These are phyloP conservation scores for Gaertneriomyces semiglobifer DNA, from an alignment of 192 early-diverging fungal genomes.

Conservation along the genomic window DNA sequence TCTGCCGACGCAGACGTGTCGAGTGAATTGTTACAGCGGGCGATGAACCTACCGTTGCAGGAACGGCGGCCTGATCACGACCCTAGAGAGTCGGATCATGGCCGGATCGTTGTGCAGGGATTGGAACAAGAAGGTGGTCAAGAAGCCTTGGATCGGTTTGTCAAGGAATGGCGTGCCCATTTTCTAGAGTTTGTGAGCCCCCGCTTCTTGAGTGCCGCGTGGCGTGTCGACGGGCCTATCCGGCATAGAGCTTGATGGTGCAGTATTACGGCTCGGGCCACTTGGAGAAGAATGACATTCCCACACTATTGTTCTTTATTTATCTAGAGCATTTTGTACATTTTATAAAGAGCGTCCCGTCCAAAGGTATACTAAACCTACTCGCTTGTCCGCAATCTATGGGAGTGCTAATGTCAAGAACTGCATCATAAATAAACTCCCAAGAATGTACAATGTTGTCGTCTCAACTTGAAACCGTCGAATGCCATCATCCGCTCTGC, in stretches of 20 bases:
- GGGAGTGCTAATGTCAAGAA: too few species aligned
- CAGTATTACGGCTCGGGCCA: too few species aligned
- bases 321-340: too few species aligned
- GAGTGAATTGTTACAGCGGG: conserved; percentile 2
- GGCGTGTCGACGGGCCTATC: conserved; percentile 20
- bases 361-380: too few species aligned
- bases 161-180: conserved; percentile 16
- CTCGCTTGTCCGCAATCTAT: too few species aligned
- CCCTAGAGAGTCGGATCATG: conserved; percentile 8
- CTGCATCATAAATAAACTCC: too few species aligned
- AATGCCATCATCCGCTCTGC: too few species aligned
- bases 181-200: conserved; percentile 21
- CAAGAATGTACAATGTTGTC: too few species aligned
- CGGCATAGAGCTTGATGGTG: neutral
- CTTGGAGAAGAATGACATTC: too few species aligned
- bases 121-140: conserved; percentile 10
- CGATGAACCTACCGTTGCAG: neutral
- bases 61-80: neutral
- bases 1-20: neutral
- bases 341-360: too few species aligned
- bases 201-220: conserved; percentile 20
- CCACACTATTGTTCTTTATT: too few species aligned
- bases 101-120: neutral
- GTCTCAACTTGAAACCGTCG: too few species aligned
- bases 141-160: conserved; percentile 6